Percentiles rank a stretch among this genome's conserved stretches.
These are phyloP conservation scores for Parietichytrium sp. DNA, from an alignment of 108 stramenopile species.

Conservation along the genomic window DNA sequence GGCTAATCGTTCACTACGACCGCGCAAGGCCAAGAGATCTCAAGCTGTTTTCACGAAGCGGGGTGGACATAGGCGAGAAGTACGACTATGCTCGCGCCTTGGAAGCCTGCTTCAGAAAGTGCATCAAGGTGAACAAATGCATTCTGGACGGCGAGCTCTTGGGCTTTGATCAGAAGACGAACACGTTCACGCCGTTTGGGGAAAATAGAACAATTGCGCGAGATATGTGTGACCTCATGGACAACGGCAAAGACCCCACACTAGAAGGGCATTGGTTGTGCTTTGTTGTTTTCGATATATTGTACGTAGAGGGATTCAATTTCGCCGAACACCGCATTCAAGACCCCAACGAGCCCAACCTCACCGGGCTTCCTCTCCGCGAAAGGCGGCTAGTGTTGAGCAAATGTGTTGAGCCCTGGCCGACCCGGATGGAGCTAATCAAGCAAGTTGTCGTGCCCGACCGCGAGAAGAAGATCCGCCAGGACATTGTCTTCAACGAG, in stretches of 20 bases:
- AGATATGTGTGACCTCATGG: background rate
- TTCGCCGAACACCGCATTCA: background rate
- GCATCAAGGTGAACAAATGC: background rate
- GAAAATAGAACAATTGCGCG: background rate
- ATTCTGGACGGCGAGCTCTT: conserved; percentile 31
- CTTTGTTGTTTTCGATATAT: conserved; percentile 5
- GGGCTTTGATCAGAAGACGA: background rate
- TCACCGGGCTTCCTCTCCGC: background rate
- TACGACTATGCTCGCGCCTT: background rate
- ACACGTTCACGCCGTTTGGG: background rate
- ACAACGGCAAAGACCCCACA: no score
- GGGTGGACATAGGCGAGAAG: background rate
- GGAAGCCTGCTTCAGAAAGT: background rate
- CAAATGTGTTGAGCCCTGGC: background rate
- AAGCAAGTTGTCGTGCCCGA: background rate
- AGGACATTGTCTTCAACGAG: background rate
- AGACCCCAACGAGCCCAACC: background rate
- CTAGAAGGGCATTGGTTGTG: background rate
- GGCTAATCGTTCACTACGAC: background rate
- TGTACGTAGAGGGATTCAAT: background rate
- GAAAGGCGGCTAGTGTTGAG: background rate
- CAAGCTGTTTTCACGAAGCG: background rate
- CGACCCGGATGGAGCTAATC: background rate
- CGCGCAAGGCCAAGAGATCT: background rate
- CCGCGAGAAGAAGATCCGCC: background rate